Evolutionary conservation across 768 basidiomycete species (phyloP).

Genomic region (Dictyophora rubrovolvata): DNA sequence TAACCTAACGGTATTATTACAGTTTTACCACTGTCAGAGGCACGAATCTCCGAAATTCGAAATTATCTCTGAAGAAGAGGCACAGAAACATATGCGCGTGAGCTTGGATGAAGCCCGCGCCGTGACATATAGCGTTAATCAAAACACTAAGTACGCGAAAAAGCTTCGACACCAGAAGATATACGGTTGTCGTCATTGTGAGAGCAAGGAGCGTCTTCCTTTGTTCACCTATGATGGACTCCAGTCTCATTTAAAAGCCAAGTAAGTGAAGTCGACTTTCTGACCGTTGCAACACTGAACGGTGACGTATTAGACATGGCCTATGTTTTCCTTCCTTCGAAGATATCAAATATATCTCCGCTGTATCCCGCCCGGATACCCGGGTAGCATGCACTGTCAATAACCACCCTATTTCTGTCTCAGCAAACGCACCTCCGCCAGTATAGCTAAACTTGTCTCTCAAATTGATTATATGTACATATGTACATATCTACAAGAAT

Average conservation of each 20-base stretch:
- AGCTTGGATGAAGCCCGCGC: constrained; percentile 19
- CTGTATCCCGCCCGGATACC: too few species aligned
- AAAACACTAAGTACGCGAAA: constrained; percentile 15
- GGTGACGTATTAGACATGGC: constrained; percentile 9
- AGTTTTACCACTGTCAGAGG: constrained; percentile 58
- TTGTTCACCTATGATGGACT: constrained; percentile 45
- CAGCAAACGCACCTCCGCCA: background rate
- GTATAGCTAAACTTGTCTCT: background rate
- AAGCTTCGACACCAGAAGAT: constrained; percentile 24
- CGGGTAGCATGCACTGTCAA: too few species aligned
- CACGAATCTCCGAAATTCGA: constrained; percentile 42
- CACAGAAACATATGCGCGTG: background rate
- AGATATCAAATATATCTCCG: too few species aligned
- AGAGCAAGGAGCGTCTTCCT: constrained; percentile 14
- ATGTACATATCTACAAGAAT: background rate
- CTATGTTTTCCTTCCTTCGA: background rate
- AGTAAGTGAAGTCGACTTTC: constrained; percentile 29
- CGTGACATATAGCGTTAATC: constrained; percentile 10
- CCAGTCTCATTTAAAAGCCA: constrained; percentile 51
- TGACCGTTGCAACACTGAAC: background rate
- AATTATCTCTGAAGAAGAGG: constrained; percentile 17
- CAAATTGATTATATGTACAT: background rate
- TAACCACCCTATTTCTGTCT: too few species aligned
- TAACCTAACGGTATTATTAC: background rate
- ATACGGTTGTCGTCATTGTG: constrained; percentile 50